Base-by-base conservation (phyloP, 2,329 filamentous ascomycete genomes). In the Colletotrichum noveboracense region DNA sequence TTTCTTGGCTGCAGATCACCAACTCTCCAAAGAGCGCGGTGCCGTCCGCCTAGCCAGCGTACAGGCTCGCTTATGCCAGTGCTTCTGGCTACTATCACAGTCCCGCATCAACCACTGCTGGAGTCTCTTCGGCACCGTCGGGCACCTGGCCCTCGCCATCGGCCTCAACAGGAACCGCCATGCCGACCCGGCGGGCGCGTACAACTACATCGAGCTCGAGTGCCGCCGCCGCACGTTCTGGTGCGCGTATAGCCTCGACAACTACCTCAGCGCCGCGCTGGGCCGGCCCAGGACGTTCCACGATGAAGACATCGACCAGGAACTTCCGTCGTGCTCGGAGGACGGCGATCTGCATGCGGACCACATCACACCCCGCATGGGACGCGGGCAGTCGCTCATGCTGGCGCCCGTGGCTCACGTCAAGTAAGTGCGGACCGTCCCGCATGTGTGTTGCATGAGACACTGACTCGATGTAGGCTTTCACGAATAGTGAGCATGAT, bases 251-350 rank as follows among this genome's bases (percentile, higher is more conserved):
- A 90, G 88, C 16, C 83, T 94, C 5, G 91, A 94, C 79, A 91
- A 90, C 66, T 93, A 94, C 76, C 85, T 94, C 14, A 91, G 91
- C 70, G 89, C 90, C 24, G 89, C 91, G 66, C 86, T 93, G 12
- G 92, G 92, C 3, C 85, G 92, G 21, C 92, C 92, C 2, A 83
- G 89, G 18, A 87, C 91, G 3, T 90, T 93, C 65, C 92, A 92
- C 74, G 91, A 93, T 64, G 91, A 93, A 60, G 91, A 93, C 70
- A 92, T 93, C 66, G 91, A 93, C 76, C 90, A 93, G 77, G 88
- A 91, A 18, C 82, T 92, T 16, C 92, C 92, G 0, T 83, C 85
- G 9, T 82, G 85, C 26, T 85, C 91, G 8, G 90, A 92, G 70
- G 91, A 93, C 74, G 70, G 70, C 8, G 76, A 77, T n/a, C 38